Evolutionary conservation across 2,329 filamentous ascomycete species (phyloP), one percentile per base, ranked within the genome.

Genomic region (Geosmithia morbida): DNA sequence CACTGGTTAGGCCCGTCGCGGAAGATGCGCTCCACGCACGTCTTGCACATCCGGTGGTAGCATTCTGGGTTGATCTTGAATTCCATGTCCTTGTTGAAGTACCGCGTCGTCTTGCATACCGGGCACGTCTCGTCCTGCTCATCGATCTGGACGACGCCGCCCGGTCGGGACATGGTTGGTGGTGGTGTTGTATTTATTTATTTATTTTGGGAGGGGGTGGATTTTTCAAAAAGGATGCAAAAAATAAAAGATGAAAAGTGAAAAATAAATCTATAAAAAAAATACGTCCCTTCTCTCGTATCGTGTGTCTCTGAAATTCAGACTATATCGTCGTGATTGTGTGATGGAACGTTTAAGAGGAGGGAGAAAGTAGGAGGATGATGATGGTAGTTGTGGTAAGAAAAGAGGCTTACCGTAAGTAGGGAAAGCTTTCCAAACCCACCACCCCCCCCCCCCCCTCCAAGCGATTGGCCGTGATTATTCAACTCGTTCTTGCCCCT

Each of bases 21-120:
- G 74, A 97, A 98, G 57, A 97, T 86, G 48, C 90, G 85, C 65
- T 90, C 85, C 41, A 97, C 89, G 69, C 92, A 98, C 49, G 86
- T 89, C 63, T 87, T 84, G 72, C 92, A 98, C 87, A 98, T 97
- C 55, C 87, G 87, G 72, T 98, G 92, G 72, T 98, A 98, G 76
- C 92, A 98, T 72, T 94, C 88, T 8, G 90, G 87, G 64, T 97
- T 96, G 69, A 98, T 89, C 56, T 92, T 84, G 68, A 98, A 97
- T 53, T 83, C 77, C 77, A 98, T 89, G 68, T 88, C 83, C 51
- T 81, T 82, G 71, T 96, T 96, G 58, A 97, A 83, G 71, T 97
- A 97, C 53, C 88, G 86, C 50, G 86, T 87, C 50, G 88, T 94
- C 68, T 96, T 96, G 83, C 92, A 98, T 55, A 97, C 87, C 49